Base-by-base conservation (phyloP, 2,329 filamentous ascomycete species). In the Taxawa tesnikishii region DNA sequence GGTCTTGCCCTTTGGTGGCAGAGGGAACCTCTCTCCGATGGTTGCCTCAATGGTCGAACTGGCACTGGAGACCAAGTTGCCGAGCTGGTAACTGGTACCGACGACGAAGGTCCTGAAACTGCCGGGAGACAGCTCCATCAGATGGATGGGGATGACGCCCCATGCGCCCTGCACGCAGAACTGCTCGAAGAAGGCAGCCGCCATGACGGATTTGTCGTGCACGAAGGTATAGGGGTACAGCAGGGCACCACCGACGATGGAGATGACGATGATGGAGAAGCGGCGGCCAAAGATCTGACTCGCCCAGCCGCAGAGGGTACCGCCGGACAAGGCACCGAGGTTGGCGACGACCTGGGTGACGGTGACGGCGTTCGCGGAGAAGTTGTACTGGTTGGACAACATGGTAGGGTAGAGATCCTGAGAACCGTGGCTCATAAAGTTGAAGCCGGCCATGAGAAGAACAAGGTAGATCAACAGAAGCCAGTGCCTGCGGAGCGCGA, bases 401-500 rank as follows among this genome's bases (percentile, higher is more conserved):
- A 59, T 54, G 0, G 57, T 59, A 18, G 58, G 54, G 38, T 58
- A 60, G 6, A 60, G 46, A 39, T 62, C 59, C 31, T 57, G 51
- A 25, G 40, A 45, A 6, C 55, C 55, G 36, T 59, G 56, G 12
- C 43, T 48, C 28, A 49, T 49, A 15, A 43, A 48, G 31, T 58
- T 56, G 37, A 57, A 55, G 1, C 53, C 53, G 1, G 50, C 41
- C 82, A 88, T 88, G 27, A 90, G 63, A 6, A 90, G 62, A 4
- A 90, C 80, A 33, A 90, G 63, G 55, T 90, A 92, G 19, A 73
- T 61, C 33, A 92, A 62, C 2, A 90, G 55, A 6, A 83, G 40
- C 83, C 83, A 90, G 54, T 92, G 81, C 10, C 71, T 70, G 53
- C 71, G 75, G 15, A 90, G 47, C 0, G 81, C 82, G 0, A 84